phyloP scores from a whole-genome alignment of 495 filamentous ascomycete genomes.

The Astrothelium macrocarpum region DNA sequence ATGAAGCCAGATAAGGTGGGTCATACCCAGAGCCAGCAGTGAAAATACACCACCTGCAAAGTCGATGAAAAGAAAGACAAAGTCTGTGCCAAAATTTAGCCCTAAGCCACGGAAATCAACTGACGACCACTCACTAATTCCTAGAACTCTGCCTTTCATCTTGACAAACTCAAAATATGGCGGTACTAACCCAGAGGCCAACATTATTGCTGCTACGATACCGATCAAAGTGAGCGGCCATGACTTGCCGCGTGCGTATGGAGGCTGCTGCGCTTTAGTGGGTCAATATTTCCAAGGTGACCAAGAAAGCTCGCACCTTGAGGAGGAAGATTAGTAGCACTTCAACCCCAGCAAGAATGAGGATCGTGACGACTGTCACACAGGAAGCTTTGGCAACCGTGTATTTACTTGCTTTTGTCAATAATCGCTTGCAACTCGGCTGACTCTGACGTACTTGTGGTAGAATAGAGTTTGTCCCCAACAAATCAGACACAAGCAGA shows the following conservation, averaged over 20 bases:
- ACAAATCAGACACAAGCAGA: constrained; percentile 50
- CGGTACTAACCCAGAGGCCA: constrained; percentile 54
- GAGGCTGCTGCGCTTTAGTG: constrained; percentile 32
- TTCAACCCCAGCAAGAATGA: constrained; percentile 49
- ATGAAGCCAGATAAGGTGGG: neutral
- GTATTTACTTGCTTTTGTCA: constrained; percentile 38
- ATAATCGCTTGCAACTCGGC: neutral
- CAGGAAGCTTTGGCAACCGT: constrained; percentile 39
- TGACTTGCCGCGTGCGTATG: constrained; percentile 42
- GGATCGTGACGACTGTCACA: constrained; percentile 33
- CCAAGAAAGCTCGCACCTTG: constrained; percentile 34
- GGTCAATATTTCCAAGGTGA: neutral
- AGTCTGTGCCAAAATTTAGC: constrained; percentile 30
- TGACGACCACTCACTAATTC: constrained; percentile 45
- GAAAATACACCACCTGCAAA: constrained; percentile 66
- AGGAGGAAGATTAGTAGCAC: constrained; percentile 54
- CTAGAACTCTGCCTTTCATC: constrained; percentile 56
- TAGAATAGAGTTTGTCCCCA: constrained; percentile 62
- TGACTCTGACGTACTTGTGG: constrained; percentile 49
- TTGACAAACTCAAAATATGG: constrained; percentile 68
- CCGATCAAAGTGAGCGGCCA: constrained; percentile 55
- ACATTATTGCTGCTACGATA: constrained; percentile 48
- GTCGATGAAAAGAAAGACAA: constrained; percentile 60
- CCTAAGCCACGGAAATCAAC: neutral
- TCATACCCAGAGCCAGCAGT: constrained; percentile 56